Base-by-base conservation (phyloP, 805 yeast genomes). In the Metschnikowia kofuensis region DNA sequence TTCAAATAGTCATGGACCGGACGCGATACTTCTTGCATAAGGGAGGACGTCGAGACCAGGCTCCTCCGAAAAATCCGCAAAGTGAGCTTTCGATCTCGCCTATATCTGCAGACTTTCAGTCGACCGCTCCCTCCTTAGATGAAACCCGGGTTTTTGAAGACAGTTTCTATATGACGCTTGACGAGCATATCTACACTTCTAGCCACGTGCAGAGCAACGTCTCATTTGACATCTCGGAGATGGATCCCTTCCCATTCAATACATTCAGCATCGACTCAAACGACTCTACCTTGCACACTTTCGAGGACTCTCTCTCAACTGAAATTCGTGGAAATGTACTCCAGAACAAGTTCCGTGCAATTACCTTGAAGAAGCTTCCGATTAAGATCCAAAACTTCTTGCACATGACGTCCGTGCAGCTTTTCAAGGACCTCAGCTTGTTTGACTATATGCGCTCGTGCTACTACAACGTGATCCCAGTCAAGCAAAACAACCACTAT, bases 401-500 rank as follows among this genome's bases (percentile, higher is more conserved):
- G 29, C 50, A 58, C 39, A 67, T 59, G 52, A 60, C 55, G 16
- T 62, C 71, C 10, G 55, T 71, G 28, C 65, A 66, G 31, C 52
- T 68, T 34, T 70, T 70, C 54, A 69, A 72, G 44, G 56, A 61
- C 29, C 61, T 70, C 47, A 56, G 62, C 29, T 53, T 70, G 26
- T 70, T 61, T 49, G 72, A 69, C 51, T 73, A 72, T 59, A 66
- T 69, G 68, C 55, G 64, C 34, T 67, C 74, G 6, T 72, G 75
- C 50, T 73, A 73, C 55, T 67, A 57, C 45, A 73, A 73, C 47
- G 51, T 58, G 34, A 59, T 67, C 15, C 75, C 75, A 1, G 54
- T 55, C 13, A 57, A 56, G 44, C 50, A 63, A 16, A 67, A 70
- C 49, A 72, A 70, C 47, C 77, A 73, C 59, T 73, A 65, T 51